phyloP scores from a whole-genome alignment of 2,329 filamentous ascomycete genomes.

The Cladophialophora carrionii region DNA sequence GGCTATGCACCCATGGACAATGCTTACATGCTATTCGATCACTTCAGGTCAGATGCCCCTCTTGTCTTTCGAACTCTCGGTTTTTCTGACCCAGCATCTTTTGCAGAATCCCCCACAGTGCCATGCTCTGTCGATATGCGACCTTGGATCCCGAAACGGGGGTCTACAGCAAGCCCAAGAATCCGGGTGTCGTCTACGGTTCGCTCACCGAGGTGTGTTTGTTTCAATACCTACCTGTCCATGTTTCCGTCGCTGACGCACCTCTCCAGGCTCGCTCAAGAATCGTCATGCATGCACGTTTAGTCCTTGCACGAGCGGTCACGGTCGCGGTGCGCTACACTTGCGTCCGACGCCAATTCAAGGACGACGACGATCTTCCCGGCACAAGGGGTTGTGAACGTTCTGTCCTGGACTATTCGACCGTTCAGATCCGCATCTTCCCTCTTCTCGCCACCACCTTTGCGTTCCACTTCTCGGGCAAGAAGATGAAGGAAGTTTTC shows the following conservation, averaged over 20 bases:
- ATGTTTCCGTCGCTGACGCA: too few relatives aligned
- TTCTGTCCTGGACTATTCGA: slow-evolving; percentile 57
- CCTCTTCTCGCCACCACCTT: slow-evolving; percentile 57
- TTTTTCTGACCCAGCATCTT: slow-evolving; percentile 5
- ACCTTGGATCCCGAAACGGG: slow-evolving; percentile 52
- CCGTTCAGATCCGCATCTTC: slow-evolving; percentile 58
- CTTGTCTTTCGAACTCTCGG: neutral
- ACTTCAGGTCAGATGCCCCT: slow-evolving; percentile 40
- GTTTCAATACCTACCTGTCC: too few relatives aligned
- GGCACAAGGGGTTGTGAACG: slow-evolving; percentile 44
- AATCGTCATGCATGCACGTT: slow-evolving; percentile 50
- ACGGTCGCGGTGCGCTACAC: slow-evolving; percentile 57
- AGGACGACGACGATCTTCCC: slow-evolving; percentile 53
- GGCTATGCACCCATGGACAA: slow-evolving; percentile 58
- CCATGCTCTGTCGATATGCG: slow-evolving; percentile 55
- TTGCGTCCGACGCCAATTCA: slow-evolving; percentile 55
- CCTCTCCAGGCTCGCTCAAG: slow-evolving; percentile 45
- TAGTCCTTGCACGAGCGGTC: slow-evolving; percentile 57
- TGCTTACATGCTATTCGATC: slow-evolving; percentile 57
- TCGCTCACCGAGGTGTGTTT: slow-evolving; percentile 53
- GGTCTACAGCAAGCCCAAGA: slow-evolving; percentile 49
- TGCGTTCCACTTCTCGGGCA: slow-evolving; percentile 50
- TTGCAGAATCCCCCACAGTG: slow-evolving; percentile 49
- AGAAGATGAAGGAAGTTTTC: slow-evolving; percentile 55
- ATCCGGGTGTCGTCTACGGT: slow-evolving; percentile 55